A percentile compares a stretch with the other conserved stretches of the same genome.
Evolutionary conservation across 768 basidiomycete genomes (phyloP).

Genomic region (Rhodotorula paludigena): DNA sequence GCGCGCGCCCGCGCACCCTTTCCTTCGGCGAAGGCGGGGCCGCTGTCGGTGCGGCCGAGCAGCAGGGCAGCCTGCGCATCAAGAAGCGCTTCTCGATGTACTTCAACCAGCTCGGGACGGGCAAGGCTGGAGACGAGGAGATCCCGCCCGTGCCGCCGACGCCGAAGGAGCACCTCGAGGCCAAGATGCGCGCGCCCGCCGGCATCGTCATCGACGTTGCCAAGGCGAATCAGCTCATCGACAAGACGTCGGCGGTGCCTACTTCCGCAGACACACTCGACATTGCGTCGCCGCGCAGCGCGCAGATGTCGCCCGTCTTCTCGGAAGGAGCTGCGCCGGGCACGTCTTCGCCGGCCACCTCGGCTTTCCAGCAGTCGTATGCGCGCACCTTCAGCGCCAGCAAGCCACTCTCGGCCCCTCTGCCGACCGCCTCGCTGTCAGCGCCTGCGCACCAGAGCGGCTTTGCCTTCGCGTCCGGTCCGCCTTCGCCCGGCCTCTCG

Average conservation of each 20-base stretch:
- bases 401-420: neutral
- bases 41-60: too few relatives aligned
- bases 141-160: slow-evolving; percentile 14
- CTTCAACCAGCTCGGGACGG: neutral
- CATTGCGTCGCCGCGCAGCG: neutral
- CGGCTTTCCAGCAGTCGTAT: neutral
- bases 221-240: neutral
- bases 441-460: neutral
- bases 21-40: slow-evolving; percentile 3
- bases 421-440: neutral
- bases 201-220: slow-evolving; percentile 5
- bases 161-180: slow-evolving; percentile 5
- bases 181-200: neutral
- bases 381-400: neutral
- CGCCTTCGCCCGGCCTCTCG: neutral
- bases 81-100: slow-evolving; percentile 25
- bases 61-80: neutral
- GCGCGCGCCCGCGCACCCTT: neutral
- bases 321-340: neutral
- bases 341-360: neutral
- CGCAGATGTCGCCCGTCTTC: neutral
- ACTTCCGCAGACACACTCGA: slow-evolving; percentile 5
- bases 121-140: neutral
- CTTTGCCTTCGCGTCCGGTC: neutral
- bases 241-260: neutral